phyloP scores from a whole-genome alignment of 805 yeast genomes.

The Monosporozyma siamensis region DNA sequence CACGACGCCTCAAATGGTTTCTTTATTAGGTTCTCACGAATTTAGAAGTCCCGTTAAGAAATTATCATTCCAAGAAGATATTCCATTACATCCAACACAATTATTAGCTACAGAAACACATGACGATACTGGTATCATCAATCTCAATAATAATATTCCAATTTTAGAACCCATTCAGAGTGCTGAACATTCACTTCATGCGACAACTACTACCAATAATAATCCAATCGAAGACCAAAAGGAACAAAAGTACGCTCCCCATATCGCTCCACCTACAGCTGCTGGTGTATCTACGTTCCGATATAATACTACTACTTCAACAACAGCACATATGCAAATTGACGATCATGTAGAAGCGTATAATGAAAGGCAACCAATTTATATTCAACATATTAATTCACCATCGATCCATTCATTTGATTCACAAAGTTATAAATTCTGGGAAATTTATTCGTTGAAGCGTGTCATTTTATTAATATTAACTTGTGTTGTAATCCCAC shows the following conservation, averaged over 20 bases:
- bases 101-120: background rate
- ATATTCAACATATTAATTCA: slow-evolving; percentile 5
- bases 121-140: no score
- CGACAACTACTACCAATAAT: no score
- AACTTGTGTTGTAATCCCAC: slow-evolving; percentile 20
- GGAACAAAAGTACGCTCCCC: no score
- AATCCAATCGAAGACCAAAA: no score
- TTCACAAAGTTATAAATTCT: slow-evolving; percentile 13
- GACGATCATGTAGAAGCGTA: no score
- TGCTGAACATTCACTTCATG: no score
- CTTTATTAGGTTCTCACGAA: slow-evolving; percentile 2
- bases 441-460: slow-evolving; percentile 18
- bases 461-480: slow-evolving; percentile 14
- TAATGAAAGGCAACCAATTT: no score
- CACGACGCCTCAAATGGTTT: background rate
- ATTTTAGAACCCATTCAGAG: background rate
- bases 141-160: background rate
- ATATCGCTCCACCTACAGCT: background rate
- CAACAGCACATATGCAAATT: no score
- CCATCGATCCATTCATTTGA: slow-evolving; percentile 19
- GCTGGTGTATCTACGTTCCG: slow-evolving; percentile 1
- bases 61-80: slow-evolving; percentile 3
- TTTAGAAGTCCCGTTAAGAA: slow-evolving; percentile 2
- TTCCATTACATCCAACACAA: background rate
- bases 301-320: background rate